Evolutionary conservation across 2,329 filamentous ascomycete species (phyloP).

Genomic region (Cordyceps sp.): DNA sequence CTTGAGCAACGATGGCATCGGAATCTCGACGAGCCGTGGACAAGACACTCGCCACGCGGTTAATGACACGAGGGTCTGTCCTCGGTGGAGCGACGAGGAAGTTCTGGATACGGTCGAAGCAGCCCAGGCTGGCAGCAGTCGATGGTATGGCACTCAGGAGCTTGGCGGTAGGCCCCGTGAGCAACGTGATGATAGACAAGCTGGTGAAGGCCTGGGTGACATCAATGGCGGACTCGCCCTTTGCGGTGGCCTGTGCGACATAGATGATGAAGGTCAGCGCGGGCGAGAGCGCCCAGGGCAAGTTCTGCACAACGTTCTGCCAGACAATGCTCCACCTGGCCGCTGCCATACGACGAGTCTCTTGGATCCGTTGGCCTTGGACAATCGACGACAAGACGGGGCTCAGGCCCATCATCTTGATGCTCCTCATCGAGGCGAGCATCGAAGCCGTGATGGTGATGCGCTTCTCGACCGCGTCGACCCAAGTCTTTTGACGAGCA

Average conservation of each 20-base stretch:
- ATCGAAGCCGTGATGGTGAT: conserved; percentile 9
- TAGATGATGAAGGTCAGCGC: conserved; percentile 4
- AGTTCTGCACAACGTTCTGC: conserved; percentile 6
- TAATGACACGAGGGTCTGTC: not conserved
- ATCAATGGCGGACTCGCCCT: conserved; percentile 1
- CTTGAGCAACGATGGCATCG: not conserved
- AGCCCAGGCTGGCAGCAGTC: conserved; percentile 5
- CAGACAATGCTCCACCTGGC: conserved; percentile 5
- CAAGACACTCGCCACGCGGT: not conserved
- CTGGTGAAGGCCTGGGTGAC: conserved; percentile 6
- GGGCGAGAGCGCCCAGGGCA: conserved; percentile 5
- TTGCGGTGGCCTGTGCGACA: conserved; percentile 1
- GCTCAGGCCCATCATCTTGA: conserved; percentile 23
- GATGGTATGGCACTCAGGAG: conserved; percentile 5
- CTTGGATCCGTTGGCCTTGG: conserved; percentile 16
- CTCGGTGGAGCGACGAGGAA: conserved; percentile 4
- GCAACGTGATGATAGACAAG: conserved; percentile 7
- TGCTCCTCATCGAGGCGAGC: conserved; percentile 19
- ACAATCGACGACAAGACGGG: conserved; percentile 13
- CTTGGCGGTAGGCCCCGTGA: conserved; percentile 6
- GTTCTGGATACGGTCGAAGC: conserved; percentile 6
- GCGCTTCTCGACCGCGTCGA: conserved; percentile 5
- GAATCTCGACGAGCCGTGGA: not conserved
- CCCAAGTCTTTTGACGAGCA: conserved; percentile 5
- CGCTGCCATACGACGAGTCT: conserved; percentile 6